These are phyloP conservation scores for Fusarium heterosporum DNA, from an alignment of 2,329 filamentous ascomycete species.

Conservation along the genomic window DNA sequence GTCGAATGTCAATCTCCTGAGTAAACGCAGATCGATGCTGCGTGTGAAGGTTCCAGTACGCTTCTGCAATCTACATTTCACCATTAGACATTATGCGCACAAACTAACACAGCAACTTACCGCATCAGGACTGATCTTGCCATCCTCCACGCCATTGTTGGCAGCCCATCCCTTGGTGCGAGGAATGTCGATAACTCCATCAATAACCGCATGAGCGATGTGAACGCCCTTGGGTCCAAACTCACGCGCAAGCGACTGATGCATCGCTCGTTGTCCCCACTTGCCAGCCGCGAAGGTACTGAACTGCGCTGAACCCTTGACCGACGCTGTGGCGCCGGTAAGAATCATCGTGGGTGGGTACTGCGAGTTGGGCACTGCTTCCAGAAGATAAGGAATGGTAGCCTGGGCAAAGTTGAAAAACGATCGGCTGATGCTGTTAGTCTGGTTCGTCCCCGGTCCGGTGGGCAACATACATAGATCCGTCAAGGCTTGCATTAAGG, in stretches of 20 bases:
- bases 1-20: slow-evolving; percentile 83
- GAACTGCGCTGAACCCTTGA: slow-evolving; percentile 78
- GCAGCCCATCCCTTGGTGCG: slow-evolving; percentile 66
- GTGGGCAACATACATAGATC: slow-evolving; percentile 59
- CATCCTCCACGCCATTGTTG: slow-evolving; percentile 61
- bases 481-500: slow-evolving; percentile 59
- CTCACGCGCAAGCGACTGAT: slow-evolving; percentile 81
- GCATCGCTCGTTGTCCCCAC: slow-evolving; percentile 79
- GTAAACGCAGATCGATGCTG: slow-evolving; percentile 84
- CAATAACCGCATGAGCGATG: slow-evolving; percentile 83
- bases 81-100: neutral
- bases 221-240: slow-evolving; percentile 88
- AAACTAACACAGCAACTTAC: slow-evolving; percentile 60
- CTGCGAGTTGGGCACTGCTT: slow-evolving; percentile 63
- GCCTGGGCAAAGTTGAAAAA: slow-evolving; percentile 82
- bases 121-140: slow-evolving; percentile 79
- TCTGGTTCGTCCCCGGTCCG: rapidly evolving
- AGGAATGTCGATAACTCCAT: slow-evolving; percentile 87
- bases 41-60: slow-evolving; percentile 85
- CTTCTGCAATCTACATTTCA: slow-evolving; percentile 77
- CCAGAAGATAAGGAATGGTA: slow-evolving; percentile 76
- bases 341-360: slow-evolving; percentile 85
- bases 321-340: slow-evolving; percentile 85
- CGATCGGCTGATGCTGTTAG: slow-evolving; percentile 62
- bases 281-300: slow-evolving; percentile 81